Base-by-base conservation (phyloP, 495 filamentous ascomycete species). In the Stereocaulon alpinum region DNA sequence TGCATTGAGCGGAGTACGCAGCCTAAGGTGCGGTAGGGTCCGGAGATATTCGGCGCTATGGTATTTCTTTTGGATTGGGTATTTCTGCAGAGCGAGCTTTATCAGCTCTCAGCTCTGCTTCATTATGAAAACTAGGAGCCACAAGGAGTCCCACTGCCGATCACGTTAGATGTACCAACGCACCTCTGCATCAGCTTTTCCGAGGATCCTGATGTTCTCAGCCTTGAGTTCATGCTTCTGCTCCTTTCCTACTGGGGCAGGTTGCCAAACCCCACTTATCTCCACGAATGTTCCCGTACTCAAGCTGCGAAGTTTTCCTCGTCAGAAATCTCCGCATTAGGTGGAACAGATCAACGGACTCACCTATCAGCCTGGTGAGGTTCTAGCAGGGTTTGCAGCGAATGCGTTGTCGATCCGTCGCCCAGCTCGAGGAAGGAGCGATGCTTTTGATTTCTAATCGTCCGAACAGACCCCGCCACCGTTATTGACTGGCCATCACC, bases 11-110 rank as follows among this genome's bases (percentile, higher is more conserved):
- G 90, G 88, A 30, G 88, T 85, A 67, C 93, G 87, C 40, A 88
- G 69, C 60, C 93, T 89, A 55, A 98, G 82, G 72, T 98, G 93
- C 40, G 92, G 91, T 40, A 96, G 78, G 30, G 86, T 87, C 44
- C 93, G 86, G 51, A 98, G 82, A 69, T 86, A 96, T 66, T 96
- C 91, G 57, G 86, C 74, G 29, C 83, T 91, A 61, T 95, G 91
- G 63, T 89, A 95, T 70, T 96, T 95, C 71, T 94, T 94, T 69
- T 96, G 91, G 44, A 96, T 81, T 2, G 92, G 91, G 68, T 86
- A 93, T 58, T 83, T 87, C 88, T 96, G 69, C 52, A 18, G 12
- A 30, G 70, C 47, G 65, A 59, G 42, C 45, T 56, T 32, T 20
- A 61, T 57, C 45, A 51, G 29, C 53, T 30, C 9, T 42, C 45